Evolutionary conservation across 495 filamentous ascomycete genomes (phyloP), one percentile per base, ranked within the genome.

Genomic region (Aeminium ludgeri): DNA sequence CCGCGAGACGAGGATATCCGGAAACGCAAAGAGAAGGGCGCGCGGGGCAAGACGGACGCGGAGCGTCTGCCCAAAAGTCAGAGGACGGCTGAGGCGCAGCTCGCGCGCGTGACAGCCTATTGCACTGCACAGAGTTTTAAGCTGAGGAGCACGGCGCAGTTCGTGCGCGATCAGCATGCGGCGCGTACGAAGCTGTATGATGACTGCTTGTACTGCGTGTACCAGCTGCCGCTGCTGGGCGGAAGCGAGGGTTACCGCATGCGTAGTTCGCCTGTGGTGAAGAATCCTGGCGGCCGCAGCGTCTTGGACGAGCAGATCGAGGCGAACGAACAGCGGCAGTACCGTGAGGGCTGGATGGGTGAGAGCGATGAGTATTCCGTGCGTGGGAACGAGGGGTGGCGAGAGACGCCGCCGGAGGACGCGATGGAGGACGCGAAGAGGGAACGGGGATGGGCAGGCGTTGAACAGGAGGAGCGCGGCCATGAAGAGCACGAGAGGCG

Each of bases 161-260:
- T 99, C 62, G 68, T 94, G 28, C 82, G 79, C 55, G 82, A 78
- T 34, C 74, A 74, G 54, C 89, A 99, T 68, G 78, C 78, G n/a
- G 91, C 85, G 0, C 74, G 82, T 62, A 92, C 86, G 30, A 99
- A 99, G 59, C 68, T 96, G n/a, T 99, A 99, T 58, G 91, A 96
- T 59, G 91, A 99, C 55, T 96, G 91, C 54, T 67, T 99, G 15
- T 99, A 99, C 52, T 80, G 76, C 4, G 89, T 87, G 23, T 99
- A 96, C 59, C 86, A 96, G 62, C 63, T 93, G 19, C 89, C 89
- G 7, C 58, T 99, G 36, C 62, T 96, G 36, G 78, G 80, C 6
- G 91, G 89, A 0, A 67, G 65, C 32, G 83, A 89, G 27, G 89
- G 91, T 5, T 94, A 83, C 54, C 67, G 89, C 36, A 59, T 96